Base-by-base conservation (phyloP, 306 rosid genomes). In the Quercus suber region DNA sequence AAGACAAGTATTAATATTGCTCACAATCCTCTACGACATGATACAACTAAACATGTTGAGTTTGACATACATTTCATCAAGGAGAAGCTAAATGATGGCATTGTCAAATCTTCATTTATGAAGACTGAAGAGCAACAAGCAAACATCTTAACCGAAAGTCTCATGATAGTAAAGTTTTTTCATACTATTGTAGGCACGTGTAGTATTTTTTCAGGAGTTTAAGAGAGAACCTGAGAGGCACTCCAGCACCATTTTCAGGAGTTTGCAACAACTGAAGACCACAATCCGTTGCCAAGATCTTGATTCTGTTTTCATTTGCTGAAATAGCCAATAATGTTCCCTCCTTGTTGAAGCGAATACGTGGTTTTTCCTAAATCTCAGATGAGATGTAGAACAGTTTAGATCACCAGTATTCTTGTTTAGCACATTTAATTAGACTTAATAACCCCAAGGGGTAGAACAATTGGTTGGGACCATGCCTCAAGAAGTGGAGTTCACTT, bases 251-350 rank as follows among this genome's bases (percentile, higher is more conserved):
- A 17, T 19, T 58, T 56, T 55, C 59, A 37, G 3, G 71, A 21
- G 4, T 37, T 28, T 35, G 67, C 65, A 3, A 23, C 5, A 19
- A 73, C 53, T 49, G 53, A 55, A 71, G 30, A 14, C 30, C 76
- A 52, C 51, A 2, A 61, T 53, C 21, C 51, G 35, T 57, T 53
- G 74, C 88, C 30, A 88, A 83, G 55, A 88, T 79, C 79, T 86
- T 84, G 14, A 88, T 67, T 57, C 81, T 82, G 69, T 84, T 79
- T 21, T 79, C 86, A 13, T 43, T 71, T 25, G 91, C 85, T 61
- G 86, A 25, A 73, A 84, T 86, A 76, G 91, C 91, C 55, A 88
- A 45, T 73, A 86, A 69, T 20, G 45, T 74, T 31, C 88, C 88
- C 35, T 60, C 84, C 61, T 84, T 81, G 83, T 83, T 88, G 79